Evolutionary conservation across 345 rosid genomes (phyloP), one percentile per base, ranked within the genome.

Genomic region (Syzygium grande): DNA sequence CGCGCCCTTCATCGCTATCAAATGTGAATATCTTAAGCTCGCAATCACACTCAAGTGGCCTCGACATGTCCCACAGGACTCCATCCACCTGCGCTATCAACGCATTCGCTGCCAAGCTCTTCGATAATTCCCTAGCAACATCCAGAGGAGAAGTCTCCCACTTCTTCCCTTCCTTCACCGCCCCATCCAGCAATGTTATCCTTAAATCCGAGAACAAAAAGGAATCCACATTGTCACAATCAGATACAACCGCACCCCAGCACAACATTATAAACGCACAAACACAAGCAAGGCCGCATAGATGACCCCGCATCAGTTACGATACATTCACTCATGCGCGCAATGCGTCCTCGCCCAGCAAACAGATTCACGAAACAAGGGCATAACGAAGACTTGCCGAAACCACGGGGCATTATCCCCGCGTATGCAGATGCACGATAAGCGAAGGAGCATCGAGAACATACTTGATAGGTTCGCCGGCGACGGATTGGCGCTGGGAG

Each of bases 1-100:
- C 99, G 6, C 98, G 95, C 6, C 99, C 99, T 90, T 94, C 95
- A 16, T 96, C 97, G 4, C 87, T 90, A 49, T 95, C 98, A 78
- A 96, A 98, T 51, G 92, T 92, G 90, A 93, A 94, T 23, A 98
- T 85, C 92, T 96, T 91, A 65, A 98, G 95, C 86, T 95, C 92
- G 85, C 98, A 97, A 58, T 95, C 96, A 61, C 91, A 92, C 90
- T 98, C 99, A 21, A 98, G 88, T 5, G 98, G 97, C 90, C 99
- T 92, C 9, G 52, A 93, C 98, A 98, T 93, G 88, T 98, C 99
- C 99, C 99, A 98, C n/a, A 97, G 90, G 80, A 89, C 93, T 41
- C 96, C 97, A 87, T 96, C 87, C 84, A 96, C 99, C 79, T 91
- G 90, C 11, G 99, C 92, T 89, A 98, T 98, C 87, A 98, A 68